Evolutionary conservation across 768 basidiomycete species (phyloP), one percentile per base, ranked within the genome.

Genomic region (Strobilomyces dryophilus): DNA sequence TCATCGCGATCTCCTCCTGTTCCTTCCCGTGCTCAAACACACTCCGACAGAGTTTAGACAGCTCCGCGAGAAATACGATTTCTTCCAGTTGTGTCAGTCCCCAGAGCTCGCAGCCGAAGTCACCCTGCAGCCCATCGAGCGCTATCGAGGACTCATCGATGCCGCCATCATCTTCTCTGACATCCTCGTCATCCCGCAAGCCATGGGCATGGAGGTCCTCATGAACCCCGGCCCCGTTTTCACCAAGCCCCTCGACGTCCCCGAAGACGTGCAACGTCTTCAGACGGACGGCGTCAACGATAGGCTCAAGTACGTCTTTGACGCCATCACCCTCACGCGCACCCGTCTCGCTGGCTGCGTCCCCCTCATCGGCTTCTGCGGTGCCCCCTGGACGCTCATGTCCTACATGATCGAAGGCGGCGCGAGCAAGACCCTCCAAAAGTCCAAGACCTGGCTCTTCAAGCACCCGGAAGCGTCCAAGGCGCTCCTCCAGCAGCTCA

Each of bases 401-500:
- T 83, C 87, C 20, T 99, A 98, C 69, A 99, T 99, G 97, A 81
- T 97, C 63, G 97, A 98, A 70, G 97, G 97, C 8, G 95, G 95
- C 6, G 89, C 89, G 9, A 90, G 83, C 70, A 94, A 93, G 72
- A 90, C 89, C 14, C 82, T 91, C 61, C 87, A 90, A 56, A 94
- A 95, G 70, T 82, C 84, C 34, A 99, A 99, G 74, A 84, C 87
- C 0, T 99, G 97, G 95, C 67, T 98, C 7, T 98, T 92, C 77
- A 87, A 85, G 64, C 82, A 92, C 65, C 94, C 95, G 1, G 80
- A 87, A 56, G 86, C 88, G 70, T 89, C 90, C 43, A 85, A 87
- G 63, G 80, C 77, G 15, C 77, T 99, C 24, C 72, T 99, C 26
- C 66, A 76, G 61, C 80, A 82, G 54, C 89, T 98, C 56, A 90